Percentiles rank a stretch among this genome's conserved stretches.
Conservation (phyloP, 805 yeast species). For the Kregervanrija delftensis region DNA sequence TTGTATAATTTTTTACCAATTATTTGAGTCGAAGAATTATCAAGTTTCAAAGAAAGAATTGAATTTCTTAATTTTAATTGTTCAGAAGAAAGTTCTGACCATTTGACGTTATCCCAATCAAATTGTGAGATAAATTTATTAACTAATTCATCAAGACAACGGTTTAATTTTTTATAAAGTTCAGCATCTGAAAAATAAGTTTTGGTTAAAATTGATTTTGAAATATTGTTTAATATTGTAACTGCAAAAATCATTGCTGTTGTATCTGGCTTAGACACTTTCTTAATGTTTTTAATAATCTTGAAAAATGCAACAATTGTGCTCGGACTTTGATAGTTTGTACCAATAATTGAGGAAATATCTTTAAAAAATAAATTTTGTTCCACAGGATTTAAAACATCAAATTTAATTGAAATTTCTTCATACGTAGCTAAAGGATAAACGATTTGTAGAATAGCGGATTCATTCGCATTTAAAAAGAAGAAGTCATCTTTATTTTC, state of each 20-base stretch:
- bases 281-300: conserved; percentile 24
- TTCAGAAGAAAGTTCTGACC: conserved; percentile 15
- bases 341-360: conserved; percentile 32
- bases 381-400: conserved; percentile 25
- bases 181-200: conserved; percentile 15
- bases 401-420: conserved; percentile 19
- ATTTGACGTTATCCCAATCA: conserved; percentile 30
- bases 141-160: conserved; percentile 14
- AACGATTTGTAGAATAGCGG: conserved; percentile 42
- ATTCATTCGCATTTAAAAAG: conserved; percentile 36
- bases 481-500: conserved; percentile 25
- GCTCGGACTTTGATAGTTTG: conserved; percentile 23
- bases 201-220: conserved; percentile 22
- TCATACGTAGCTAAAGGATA: conserved; percentile 30
- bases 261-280: conserved; percentile 21
- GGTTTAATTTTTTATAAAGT: conserved; percentile 5
- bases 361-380: conserved; percentile 33
- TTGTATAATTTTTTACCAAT: conserved; percentile 40
- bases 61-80: conserved; percentile 41
- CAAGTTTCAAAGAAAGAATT: conserved; percentile 34
- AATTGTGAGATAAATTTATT: conserved; percentile 25
- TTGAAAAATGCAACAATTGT: conserved; percentile 28
- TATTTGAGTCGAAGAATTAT: conserved; percentile 20
- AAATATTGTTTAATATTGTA: conserved; percentile 26
- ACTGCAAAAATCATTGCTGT: conserved; percentile 32